phyloP scores from a whole-genome alignment of 2,329 filamentous ascomycete genomes.

The Colletotrichum musicola region DNA sequence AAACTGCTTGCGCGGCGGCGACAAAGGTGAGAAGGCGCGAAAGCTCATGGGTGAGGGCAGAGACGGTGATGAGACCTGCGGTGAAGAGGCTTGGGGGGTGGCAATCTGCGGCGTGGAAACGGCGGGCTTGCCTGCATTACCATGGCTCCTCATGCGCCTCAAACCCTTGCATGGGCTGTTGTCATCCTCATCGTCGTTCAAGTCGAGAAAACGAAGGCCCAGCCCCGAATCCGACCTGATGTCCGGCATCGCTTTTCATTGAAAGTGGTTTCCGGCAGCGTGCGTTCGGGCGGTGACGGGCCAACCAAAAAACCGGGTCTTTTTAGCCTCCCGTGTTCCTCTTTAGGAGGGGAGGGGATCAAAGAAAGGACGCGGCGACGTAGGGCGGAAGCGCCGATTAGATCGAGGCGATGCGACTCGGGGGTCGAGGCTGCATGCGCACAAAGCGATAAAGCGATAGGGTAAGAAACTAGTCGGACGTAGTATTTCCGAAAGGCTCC shows the following conservation, averaged over 20 bases:
- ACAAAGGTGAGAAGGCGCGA: slow-evolving; percentile 48
- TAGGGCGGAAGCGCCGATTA: slow-evolving; percentile 16
- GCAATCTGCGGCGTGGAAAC: slow-evolving; percentile 15
- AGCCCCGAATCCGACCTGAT: slow-evolving; percentile 39
- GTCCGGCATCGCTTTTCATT: slow-evolving; percentile 37
- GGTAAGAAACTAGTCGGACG: slow-evolving; percentile 19
- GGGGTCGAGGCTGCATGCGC: slow-evolving; percentile 32
- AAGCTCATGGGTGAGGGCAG: slow-evolving; percentile 45
- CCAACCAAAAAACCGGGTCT: slow-evolving; percentile 39
- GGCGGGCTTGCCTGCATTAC: slow-evolving; percentile 17
- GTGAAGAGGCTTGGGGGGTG: slow-evolving; percentile 36
- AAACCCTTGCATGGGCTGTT: slow-evolving; percentile 38
- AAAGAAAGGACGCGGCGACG: slow-evolving; percentile 29
- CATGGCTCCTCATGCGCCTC: slow-evolving; percentile 29
- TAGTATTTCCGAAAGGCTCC: slow-evolving; percentile 36
- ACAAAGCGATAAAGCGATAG: slow-evolving; percentile 13
- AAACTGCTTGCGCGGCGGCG: slow-evolving; percentile 47
- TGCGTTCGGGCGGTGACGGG: slow-evolving; percentile 30
- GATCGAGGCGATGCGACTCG: slow-evolving; percentile 27
- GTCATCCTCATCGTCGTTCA: slow-evolving; percentile 38
- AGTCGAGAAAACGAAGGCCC: slow-evolving; percentile 39
- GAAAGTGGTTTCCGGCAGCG: slow-evolving; percentile 25
- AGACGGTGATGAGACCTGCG: slow-evolving; percentile 42
- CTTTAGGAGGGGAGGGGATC: slow-evolving; percentile 16
- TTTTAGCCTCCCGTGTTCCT: slow-evolving; percentile 19